Evolutionary conservation across 2,329 filamentous ascomycete species (phyloP), one percentile per base, ranked within the genome.

Genomic region (Sporothrix sp.): DNA sequence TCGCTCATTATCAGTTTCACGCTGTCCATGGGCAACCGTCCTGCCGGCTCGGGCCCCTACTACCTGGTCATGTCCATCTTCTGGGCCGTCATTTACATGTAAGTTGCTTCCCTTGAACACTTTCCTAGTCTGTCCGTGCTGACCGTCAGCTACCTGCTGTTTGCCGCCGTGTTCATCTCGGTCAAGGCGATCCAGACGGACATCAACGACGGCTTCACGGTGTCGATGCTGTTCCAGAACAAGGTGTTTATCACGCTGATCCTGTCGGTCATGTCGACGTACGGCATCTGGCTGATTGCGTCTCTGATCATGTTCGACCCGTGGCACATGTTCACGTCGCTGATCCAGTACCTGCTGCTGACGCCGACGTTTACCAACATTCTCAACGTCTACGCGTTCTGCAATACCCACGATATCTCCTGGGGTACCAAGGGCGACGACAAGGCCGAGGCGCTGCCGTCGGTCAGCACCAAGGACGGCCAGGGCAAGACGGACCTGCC

Each of bases 31-130:
- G 93, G 93, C 58, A 98, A 98, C 68, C 82, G 93, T 48, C 93
- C 93, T 7, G 85, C 94, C 60, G 94, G 94, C 43, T 95, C 89
- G 14, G 94, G 93, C 59, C 88, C 81, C 63, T 85, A 94, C 57
- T 98, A 98, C 69, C 85, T 93, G 74, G 86, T 86, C 46, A 96
- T 96, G 87, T 88, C 96, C n/a, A 84, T 89, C 67, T 98, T 98
- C 74, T 98, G 93, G 94, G 87, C 83, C 38, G 75, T 87, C 54
- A 91, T 98, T 64, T 98, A 98, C 87, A 73, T 87, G 75, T 88
- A 76, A 69, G 82, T 74, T 51, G 35, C 21, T 5, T 4, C 13
- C 38, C 3, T 2, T 1, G 14, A 11, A 2, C 37, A 7, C 10
- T 23, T 9, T 9, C 4, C 36, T 20, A 33, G 9, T 25, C 43